Evolutionary conservation across 2,329 filamentous ascomycete genomes (phyloP).

Genomic region (Trichoderma lentiforme): DNA sequence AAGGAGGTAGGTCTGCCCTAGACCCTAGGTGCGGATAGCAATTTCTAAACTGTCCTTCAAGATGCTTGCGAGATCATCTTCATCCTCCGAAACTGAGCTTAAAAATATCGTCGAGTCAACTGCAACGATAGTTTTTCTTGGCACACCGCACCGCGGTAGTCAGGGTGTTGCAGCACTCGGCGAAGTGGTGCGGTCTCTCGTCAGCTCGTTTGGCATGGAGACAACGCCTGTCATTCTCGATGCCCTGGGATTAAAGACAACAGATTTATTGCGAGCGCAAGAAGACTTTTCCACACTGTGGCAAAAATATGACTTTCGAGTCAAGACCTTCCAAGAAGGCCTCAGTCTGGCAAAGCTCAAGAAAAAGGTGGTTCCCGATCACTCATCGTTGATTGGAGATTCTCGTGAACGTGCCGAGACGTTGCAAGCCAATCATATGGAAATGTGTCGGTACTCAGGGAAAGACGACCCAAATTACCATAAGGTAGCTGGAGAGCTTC

Average conservation of each 20-base stretch:
- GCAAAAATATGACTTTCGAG: neutral
- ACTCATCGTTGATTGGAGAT: neutral
- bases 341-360: neutral
- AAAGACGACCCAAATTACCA: neutral
- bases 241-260: neutral
- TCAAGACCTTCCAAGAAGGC: neutral
- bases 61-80: neutral
- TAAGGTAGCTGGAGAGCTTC: neutral
- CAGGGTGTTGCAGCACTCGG: neutral
- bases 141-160: neutral
- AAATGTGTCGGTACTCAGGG: neutral
- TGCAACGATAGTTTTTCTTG: neutral
- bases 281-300: neutral
- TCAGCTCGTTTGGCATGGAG: neutral
- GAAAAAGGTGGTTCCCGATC: neutral
- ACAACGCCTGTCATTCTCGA: neutral
- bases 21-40: neutral
- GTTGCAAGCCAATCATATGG: neutral
- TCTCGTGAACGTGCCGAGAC: neutral
- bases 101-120: neutral
- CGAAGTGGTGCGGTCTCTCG: neutral
- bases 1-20: neutral
- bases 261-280: neutral
- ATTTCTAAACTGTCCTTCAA: neutral
- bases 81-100: rapidly evolving